These are phyloP conservation scores for Polyporus arcularius DNA, from an alignment of 768 basidiomycete species.

Conservation along the genomic window DNA sequence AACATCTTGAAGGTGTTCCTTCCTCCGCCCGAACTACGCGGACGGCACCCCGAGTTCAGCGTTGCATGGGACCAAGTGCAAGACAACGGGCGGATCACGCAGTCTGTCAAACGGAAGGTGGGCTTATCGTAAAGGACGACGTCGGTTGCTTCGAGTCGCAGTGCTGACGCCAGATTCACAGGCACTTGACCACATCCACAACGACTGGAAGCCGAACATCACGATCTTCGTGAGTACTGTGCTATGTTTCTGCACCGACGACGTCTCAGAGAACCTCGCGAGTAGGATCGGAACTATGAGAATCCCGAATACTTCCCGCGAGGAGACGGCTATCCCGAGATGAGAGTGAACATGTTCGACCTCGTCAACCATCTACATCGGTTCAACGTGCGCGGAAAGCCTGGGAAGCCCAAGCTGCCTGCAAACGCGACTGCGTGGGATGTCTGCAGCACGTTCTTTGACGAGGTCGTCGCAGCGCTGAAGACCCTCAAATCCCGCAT, in stretches of 20 bases:
- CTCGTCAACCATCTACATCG: too few relatives aligned
- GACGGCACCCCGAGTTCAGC: constrained; percentile 27
- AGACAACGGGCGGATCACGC: background rate
- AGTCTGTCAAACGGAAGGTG: background rate
- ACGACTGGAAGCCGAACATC: background rate
- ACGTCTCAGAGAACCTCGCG: too few relatives aligned
- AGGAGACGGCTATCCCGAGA: too few relatives aligned
- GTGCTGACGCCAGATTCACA: background rate
- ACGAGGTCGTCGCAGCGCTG: constrained; percentile 27
- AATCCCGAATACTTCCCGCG: too few relatives aligned
- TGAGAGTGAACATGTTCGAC: too few relatives aligned
- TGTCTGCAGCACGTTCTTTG: constrained; percentile 27
- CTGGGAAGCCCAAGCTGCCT: too few relatives aligned
- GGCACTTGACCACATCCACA: background rate
- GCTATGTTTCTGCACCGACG: too few relatives aligned
- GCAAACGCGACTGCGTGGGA: too few relatives aligned
- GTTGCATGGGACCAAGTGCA: constrained; percentile 9
- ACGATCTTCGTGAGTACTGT: too few relatives aligned
- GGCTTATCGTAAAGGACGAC: background rate
- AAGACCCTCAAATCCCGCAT: constrained; percentile 1
- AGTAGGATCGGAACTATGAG: too few relatives aligned
- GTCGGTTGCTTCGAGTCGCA: too few relatives aligned
- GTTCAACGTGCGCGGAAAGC: too few relatives aligned
- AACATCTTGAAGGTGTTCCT: constrained; percentile 23
- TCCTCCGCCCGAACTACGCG: constrained; percentile 28